Base-by-base conservation (phyloP, 2,329 filamentous ascomycete species). In the Diaporthe ampelina region DNA sequence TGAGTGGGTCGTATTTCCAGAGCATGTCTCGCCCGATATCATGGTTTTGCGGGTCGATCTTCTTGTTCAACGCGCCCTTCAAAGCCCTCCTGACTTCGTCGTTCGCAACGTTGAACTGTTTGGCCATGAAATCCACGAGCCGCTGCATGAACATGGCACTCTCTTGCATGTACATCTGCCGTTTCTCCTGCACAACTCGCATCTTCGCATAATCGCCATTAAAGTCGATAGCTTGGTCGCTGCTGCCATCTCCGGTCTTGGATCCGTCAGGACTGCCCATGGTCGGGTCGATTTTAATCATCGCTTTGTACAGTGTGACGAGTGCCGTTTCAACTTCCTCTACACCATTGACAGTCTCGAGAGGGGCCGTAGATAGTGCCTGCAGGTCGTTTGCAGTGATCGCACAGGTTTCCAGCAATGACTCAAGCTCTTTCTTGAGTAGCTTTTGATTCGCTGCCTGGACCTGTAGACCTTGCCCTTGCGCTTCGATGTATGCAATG, bases 361-460 rank as follows among this genome's bases (percentile, higher is more conserved):
- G 87, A 3, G 94, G 93, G 21, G 93, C 92, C 61, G 91, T 86
- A 78, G 91, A 90, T 29, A 99, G 87, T 9, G 94, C 91, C 70
- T 93, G 91, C 21, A 99, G 88, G 76, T 96, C 92, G 54, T 91
- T 86, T 0, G 90, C 86, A 6, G 95, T 95, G 73, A 98, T 97
- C 15, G 95, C 95, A 72, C 97, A 95, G 0, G 95, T 98, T 78
- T 95, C 92, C 32, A 99, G 89, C n/a, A 98, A 87, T 45, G 93
- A 94, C 81, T 97, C 92, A 1, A 99, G 89, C 82, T 99, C 97
- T 76, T 93, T 94, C 82, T 96, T 95, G 61, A 99, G 89, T 37
- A 98, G 89, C 82, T 98, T 98, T 82, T 99, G 97, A 79, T 99
- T 99, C 54, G 97, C 95, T 26, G 96, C 96, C 83, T 98, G 97